A percentile compares a stretch with the other conserved stretches of the same genome.
phyloP scores from a whole-genome alignment of 768 basidiomycete genomes.

The Tricholoma furcatifolium region DNA sequence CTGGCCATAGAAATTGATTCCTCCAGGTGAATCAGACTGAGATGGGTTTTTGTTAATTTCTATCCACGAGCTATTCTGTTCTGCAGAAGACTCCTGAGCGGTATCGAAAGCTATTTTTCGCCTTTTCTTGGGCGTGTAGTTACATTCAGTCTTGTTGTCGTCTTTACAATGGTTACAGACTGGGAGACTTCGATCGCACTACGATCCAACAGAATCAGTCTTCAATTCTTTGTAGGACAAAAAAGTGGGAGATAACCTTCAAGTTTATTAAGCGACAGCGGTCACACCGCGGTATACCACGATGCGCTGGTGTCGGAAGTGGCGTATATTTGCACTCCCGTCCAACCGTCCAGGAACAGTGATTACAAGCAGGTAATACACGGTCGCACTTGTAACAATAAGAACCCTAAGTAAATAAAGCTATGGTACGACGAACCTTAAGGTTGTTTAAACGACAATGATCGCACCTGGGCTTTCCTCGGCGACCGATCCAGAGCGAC shows the following conservation, averaged over 20 bases:
- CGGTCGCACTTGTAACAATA: slow-evolving; percentile 57
- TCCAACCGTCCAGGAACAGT: slow-evolving; percentile 65
- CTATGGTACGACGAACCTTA: slow-evolving; percentile 48
- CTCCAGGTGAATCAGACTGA: slow-evolving; percentile 16
- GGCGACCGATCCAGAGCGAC: slow-evolving; percentile 72
- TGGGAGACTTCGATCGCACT: slow-evolving; percentile 75
- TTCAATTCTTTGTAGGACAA: not conserved
- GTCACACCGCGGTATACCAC: slow-evolving; percentile 74
- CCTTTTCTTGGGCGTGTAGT: slow-evolving; percentile 73
- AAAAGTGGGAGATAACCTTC: slow-evolving; percentile 44
- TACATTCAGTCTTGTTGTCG: slow-evolving; percentile 53
- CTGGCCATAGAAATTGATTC: slow-evolving; percentile 40
- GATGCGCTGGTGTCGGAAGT: slow-evolving; percentile 71
- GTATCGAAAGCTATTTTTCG: slow-evolving; percentile 44
- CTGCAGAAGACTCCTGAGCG: slow-evolving; percentile 3
- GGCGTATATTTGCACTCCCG: slow-evolving; percentile 72
- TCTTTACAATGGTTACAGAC: slow-evolving; percentile 68
- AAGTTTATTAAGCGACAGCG: slow-evolving; percentile 65
- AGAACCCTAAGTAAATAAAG: slow-evolving; percentile 5
- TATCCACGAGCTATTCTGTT: slow-evolving; percentile 8
- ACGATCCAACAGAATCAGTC: not conserved
- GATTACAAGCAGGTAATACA: slow-evolving; percentile 68
- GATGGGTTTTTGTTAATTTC: slow-evolving; percentile 9
- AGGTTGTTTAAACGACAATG: slow-evolving; percentile 71
- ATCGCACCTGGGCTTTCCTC: slow-evolving; percentile 75